Evolutionary conservation across 345 rosid genomes (phyloP), one percentile per base, ranked within the genome.

Genomic region (Citrus trifoliata): DNA sequence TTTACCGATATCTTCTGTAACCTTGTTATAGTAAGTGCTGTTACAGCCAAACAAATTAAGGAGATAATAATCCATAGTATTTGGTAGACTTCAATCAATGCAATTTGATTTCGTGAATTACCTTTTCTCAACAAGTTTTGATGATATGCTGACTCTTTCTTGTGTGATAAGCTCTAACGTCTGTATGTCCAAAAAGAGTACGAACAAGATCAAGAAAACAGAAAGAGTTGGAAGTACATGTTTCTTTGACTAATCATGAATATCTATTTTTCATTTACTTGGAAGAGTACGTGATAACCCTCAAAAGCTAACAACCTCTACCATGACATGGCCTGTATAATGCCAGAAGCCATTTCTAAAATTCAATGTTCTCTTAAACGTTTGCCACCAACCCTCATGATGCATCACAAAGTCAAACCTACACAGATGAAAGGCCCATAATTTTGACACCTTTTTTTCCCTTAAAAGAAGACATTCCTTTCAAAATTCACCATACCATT

Each of bases 101-200:
- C 62, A 82, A 25, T 12, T 67, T 66, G n/a, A 37, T 40, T 61
- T 73, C 68, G n/a, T 78, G 63, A 67, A 72, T 78, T 78, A 95
- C 98, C 98, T 86, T 80, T 86, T 90, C 59, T 74, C 86, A 19
- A 51, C 40, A 65, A 90, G 69, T 83, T 89, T 90, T 56, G 89
- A 80, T 79, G 83, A 83, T 74, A 89, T 60, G 79, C 84, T 87
- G 75, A 76, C 79, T 68, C 86, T 86, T 80, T 95, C 90, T 82
- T 86, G 93, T 74, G 82, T 83, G 70, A 93, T 82, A 75, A 89
- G 93, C 85, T 83, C 92, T 86, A 89, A 7, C 24, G 90, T 89
- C 96, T 93, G 81, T 27, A 46, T 40, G 25, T 35, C 25, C 69
- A 70, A 12, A 73, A 16, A 70, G 66, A 33, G 9, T 55, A 24